Evolutionary conservation across 371 early-diverging fungal genomes (phyloP), one percentile per base, ranked within the genome.

Genomic region (Entomophthora muscae): DNA sequence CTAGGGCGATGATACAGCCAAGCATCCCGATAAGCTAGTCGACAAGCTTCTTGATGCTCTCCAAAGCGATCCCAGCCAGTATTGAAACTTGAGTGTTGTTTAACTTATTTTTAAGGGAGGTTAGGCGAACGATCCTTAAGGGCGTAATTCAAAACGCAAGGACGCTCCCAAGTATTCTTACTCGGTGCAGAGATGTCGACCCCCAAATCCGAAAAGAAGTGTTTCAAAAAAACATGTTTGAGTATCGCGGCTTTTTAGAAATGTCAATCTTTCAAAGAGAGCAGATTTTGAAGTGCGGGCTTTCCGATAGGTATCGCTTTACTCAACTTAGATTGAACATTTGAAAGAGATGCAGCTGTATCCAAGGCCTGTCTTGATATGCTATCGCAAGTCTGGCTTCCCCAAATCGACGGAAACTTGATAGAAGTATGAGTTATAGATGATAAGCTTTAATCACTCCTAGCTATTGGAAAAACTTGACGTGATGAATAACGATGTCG

Each of bases 391-490:
- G 75, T 76, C 59, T 92, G 93, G 93, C 80, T 91, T 54, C 68
- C 78, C 24, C 82, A 83, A 61, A 83, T 86, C 12, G 81, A 78
- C 53, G 73, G 87, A 66, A 83, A 90, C 63, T 65, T 93, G 30
- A 63, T 90, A 54, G 85, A 88, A 71, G 78, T 78, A 70, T 23
- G n/a, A n/a, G n/a, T n/a, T n/a, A n/a, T n/a, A n/a, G n/a, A n/a
- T n/a, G n/a, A n/a, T n/a, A n/a, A n/a, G n/a, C n/a, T n/a, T n/a
- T n/a, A n/a, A n/a, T n/a, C n/a, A n/a, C n/a, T n/a, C 52, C 2
- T 56, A 75, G 80, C 81, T 93, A 63, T 71, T 92, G 30, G 81
- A 86, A 32, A 75, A 85, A n/a, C 74, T 93, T 64, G 90, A 91
- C 71, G 88, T 90, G 1, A 78, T 87, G 59, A 76, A 83, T 54